These are phyloP conservation scores for Myxozyma melibiosi DNA, from an alignment of 805 yeast genomes.

Conservation along the genomic window DNA sequence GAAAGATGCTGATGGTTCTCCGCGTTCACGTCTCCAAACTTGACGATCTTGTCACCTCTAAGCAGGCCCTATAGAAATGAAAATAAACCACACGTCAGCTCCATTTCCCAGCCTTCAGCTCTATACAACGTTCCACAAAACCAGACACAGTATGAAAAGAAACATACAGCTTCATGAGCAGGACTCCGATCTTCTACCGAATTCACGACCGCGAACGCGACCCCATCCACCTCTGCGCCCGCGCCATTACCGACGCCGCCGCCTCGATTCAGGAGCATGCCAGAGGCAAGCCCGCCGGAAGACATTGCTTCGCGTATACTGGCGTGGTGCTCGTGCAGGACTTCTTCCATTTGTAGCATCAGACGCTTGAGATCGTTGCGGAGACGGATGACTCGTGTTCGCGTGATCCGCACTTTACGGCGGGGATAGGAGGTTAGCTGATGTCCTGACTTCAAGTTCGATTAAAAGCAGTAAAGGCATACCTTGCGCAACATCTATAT, in stretches of 20 bases:
- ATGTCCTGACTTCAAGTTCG: background rate
- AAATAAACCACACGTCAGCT: slow-evolving; percentile 8
- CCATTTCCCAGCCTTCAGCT: background rate
- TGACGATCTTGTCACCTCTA: slow-evolving; percentile 56
- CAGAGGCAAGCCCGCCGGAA: too few relatives aligned
- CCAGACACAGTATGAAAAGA: background rate
- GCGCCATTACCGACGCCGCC: too few relatives aligned
- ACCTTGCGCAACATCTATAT: slow-evolving; percentile 71
- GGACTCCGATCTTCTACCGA: slow-evolving; percentile 60
- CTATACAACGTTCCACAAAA: too few relatives aligned
- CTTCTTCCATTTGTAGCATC: slow-evolving; percentile 50
- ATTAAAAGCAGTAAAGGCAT: background rate
- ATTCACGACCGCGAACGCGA: slow-evolving; percentile 60
- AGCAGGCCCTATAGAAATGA: slow-evolving; percentile 50
- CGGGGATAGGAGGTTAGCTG: background rate
- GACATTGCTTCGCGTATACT: slow-evolving; percentile 8
- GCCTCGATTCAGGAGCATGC: too few relatives aligned
- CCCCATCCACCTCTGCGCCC: slow-evolving; percentile 12
- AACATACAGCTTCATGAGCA: slow-evolving; percentile 48
- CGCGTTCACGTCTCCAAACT: slow-evolving; percentile 58
- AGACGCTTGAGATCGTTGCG: slow-evolving; percentile 67
- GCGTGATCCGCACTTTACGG: slow-evolving; percentile 51
- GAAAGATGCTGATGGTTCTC: slow-evolving; percentile 57
- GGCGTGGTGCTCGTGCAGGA: slow-evolving; percentile 51
- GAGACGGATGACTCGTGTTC: slow-evolving; percentile 66